Percentiles rank a stretch among this genome's conserved stretches.
These are phyloP conservation scores for Zea mays DNA, from an alignment of 176 grass and related monocot genomes.

Conservation along the genomic window DNA sequence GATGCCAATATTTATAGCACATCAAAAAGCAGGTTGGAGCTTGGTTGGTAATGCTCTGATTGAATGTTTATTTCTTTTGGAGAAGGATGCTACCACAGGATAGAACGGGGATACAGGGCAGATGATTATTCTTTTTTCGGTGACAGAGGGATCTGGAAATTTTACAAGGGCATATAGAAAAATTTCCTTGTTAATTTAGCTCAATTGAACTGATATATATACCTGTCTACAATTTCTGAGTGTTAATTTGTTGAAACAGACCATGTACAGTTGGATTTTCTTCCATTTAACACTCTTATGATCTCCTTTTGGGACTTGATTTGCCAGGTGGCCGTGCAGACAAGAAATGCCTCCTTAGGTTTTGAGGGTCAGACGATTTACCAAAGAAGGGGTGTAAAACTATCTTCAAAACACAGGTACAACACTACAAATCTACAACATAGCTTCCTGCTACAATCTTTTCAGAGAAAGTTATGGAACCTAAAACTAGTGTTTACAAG, in stretches of 20 bases:
- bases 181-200: background rate
- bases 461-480: constrained; percentile 18
- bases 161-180: background rate
- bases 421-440: background rate
- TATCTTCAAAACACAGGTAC: constrained; percentile 64
- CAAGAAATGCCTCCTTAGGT: constrained; percentile 75
- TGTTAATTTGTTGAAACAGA: constrained; percentile 5
- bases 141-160: background rate
- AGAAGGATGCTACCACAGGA: background rate
- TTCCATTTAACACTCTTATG: constrained; percentile 25
- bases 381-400: constrained; percentile 65
- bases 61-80: background rate
- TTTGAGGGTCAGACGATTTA: constrained; percentile 78
- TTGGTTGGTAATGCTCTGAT: background rate
- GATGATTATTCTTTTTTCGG: background rate
- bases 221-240: background rate
- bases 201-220: background rate
- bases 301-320: constrained; percentile 35
- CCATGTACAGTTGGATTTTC: constrained; percentile 10
- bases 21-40: background rate
- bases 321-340: constrained; percentile 58
- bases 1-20: background rate
- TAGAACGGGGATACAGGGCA: background rate
- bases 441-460: constrained; percentile 3
- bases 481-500: background rate